These are phyloP conservation scores for Pseudoneurospora amorphoporcata DNA, from an alignment of 495 filamentous ascomycete genomes.

Conservation along the genomic window DNA sequence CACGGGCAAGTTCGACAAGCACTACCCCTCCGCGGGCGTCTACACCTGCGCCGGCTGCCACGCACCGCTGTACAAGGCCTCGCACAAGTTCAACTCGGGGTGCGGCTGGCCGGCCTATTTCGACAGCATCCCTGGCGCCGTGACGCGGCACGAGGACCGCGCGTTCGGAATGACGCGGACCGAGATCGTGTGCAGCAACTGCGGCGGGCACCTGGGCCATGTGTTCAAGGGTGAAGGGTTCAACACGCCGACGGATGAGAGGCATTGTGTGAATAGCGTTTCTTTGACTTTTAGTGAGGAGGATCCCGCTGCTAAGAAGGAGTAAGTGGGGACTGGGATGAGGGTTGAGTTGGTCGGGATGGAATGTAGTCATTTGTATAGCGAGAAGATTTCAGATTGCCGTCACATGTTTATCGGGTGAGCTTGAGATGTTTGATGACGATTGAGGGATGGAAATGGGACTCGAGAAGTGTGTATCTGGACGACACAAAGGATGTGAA, in stretches of 20 bases:
- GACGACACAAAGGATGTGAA: background rate
- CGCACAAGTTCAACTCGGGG: constrained; percentile 88
- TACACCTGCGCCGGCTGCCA: constrained; percentile 82
- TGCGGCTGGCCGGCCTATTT: constrained; percentile 99
- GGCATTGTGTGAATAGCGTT: constrained; percentile 94
- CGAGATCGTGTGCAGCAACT: constrained; percentile 90
- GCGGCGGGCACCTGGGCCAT: constrained; percentile 91
- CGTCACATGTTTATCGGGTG: background rate
- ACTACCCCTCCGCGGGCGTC: constrained; percentile 59
- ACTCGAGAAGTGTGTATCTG: background rate
- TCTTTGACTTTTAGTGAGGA: constrained; percentile 71
- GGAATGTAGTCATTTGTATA: background rate
- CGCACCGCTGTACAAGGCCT: constrained; percentile 79
- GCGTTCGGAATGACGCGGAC: constrained; percentile 74
- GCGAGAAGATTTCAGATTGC: background rate
- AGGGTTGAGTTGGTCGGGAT: constrained; percentile 2
- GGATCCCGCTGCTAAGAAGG: constrained; percentile 43
- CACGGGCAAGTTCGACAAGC: constrained; percentile 78
- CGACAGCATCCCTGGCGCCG: constrained; percentile 82
- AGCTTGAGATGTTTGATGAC: background rate
- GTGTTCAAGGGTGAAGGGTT: constrained; percentile 96
- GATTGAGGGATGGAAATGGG: background rate
- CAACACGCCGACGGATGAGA: constrained; percentile 82
- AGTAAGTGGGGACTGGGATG: constrained; percentile 23
- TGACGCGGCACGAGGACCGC: constrained; percentile 66